These are phyloP conservation scores for Camellia japonica DNA, from an alignment of 148 eudicot genomes.

Conservation along the genomic window DNA sequence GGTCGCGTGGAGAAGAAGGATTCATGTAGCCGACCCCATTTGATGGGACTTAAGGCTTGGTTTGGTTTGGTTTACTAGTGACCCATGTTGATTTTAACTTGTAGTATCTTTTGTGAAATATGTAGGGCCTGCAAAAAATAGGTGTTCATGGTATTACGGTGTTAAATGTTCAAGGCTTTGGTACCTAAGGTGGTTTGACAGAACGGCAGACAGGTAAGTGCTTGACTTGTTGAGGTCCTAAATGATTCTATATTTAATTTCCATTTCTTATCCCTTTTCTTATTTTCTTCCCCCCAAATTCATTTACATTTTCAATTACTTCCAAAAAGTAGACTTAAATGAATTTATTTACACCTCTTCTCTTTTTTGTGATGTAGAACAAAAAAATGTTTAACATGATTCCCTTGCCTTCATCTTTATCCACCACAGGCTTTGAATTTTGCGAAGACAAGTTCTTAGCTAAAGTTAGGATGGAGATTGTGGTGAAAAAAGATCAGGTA, in stretches of 20 bases:
- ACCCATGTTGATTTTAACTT: constrained; percentile 6
- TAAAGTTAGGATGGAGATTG: constrained; percentile 87
- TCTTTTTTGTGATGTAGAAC: constrained; percentile 1
- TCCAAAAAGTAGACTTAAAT: not conserved
- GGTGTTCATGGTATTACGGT: constrained; percentile 88
- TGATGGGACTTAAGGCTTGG: no score
- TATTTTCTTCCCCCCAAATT: not conserved
- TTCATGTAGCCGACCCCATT: no score
- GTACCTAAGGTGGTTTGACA: constrained; percentile 77
- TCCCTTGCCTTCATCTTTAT: not conserved
- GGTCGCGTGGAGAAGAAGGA: no score
- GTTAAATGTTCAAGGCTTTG: constrained; percentile 89
- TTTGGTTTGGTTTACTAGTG: not conserved
- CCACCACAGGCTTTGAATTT: constrained; percentile 74
- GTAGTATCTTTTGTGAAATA: constrained; percentile 13
- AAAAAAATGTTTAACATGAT: constrained; percentile 7
- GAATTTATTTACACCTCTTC: not conserved
- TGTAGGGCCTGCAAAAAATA: constrained; percentile 70
- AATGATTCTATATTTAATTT: not conserved
- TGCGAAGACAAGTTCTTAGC: constrained; percentile 74
- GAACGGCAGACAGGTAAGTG: constrained; percentile 81
- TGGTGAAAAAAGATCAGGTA: constrained; percentile 91
- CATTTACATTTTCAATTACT: not conserved
- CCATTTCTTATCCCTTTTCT: not conserved
- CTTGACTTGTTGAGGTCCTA: not conserved